Percentiles rank a stretch among this genome's conserved stretches.
Conservation (phyloP, 176 grass and related monocot genomes). For the Juncus inflexus region DNA sequence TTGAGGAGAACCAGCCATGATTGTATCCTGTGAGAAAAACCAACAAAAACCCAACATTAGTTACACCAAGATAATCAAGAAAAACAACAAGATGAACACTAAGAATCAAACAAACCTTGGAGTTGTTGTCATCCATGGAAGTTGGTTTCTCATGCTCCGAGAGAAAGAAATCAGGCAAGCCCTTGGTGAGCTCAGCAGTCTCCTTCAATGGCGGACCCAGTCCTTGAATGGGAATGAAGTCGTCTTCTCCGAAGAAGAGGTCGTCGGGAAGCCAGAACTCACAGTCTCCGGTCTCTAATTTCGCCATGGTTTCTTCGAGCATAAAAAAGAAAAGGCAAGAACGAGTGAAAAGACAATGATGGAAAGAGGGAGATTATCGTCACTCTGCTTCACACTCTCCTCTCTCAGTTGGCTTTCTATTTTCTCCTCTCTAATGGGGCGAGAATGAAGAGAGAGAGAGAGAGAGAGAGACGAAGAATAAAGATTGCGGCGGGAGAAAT, state of each 20-base stretch:
- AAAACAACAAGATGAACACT: neutral
- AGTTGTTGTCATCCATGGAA: no score
- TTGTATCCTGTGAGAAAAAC: neutral
- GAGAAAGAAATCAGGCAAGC: slow-evolving; percentile 31
- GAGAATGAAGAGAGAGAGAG: no score
- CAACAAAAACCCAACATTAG: no score
- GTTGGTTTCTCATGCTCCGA: slow-evolving; percentile 20
- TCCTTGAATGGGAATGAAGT: slow-evolving; percentile 5
- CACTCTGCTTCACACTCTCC: no score
- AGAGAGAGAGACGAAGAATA: no score
- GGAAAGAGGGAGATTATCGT: no score
- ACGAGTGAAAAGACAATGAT: no score
- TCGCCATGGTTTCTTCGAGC: slow-evolving; percentile 5
- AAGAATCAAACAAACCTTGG: neutral
- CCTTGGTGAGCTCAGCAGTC: slow-evolving; percentile 13
- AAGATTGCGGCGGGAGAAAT: no score
- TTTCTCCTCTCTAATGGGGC: no score
- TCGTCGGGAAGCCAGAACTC: slow-evolving; percentile 38
- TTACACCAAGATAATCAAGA: neutral
- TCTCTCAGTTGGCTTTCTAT: no score
- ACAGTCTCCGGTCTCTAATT: neutral
- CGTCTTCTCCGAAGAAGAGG: slow-evolving; percentile 20
- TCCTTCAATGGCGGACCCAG: no score
- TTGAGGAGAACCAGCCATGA: slow-evolving; percentile 26
- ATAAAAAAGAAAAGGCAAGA: neutral